Base-by-base conservation (phyloP, 768 basidiomycete species). In the Hypholoma sublateritium region DNA sequence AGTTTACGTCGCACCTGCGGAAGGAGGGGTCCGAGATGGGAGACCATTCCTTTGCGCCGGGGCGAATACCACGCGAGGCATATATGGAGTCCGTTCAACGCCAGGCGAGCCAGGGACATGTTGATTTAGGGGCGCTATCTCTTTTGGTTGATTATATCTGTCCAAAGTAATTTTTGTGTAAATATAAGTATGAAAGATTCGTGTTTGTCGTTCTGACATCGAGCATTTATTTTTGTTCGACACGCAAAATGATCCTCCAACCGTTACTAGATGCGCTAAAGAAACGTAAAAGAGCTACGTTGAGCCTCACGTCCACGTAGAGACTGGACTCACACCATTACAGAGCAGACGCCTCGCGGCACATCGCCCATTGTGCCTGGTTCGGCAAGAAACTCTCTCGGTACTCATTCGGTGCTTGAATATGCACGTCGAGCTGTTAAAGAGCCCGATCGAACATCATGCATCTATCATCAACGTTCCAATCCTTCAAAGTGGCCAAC, bases 81-180 rank as follows among this genome's bases (percentile, higher is more conserved):
- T 67, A 67, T 37, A 52, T 67, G 53, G 63, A 65, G 47, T 60
- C 63, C 21, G 62, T 63, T 13, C 32, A 53, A 24, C 60, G 66
- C 3, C 63, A 67, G 41, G 55, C 60, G 22, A 53, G 46, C 5
- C 48, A 63, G 46, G 46, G 53, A 17, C 39, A 49, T 9, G 58
- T 59, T 14, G 54, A 65, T 22, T 56, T 52, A 14, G 60, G 59
- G 22, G 62, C 63, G 1, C 48, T 65, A 19, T 55, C 58, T 6
- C 32, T 56, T 37, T 50, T 67, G 25, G 63, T 67, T 13, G 63
- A 67, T 49, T 67, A 62, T 57, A 59, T 65, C 44, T 58, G 52
- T 25, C 62, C 61, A 11, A 50, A 53, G 24, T 49, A 46, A 34
- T 7, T 17, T 44, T 25, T 32, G 28, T 32, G 28, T 32, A 32